phyloP scores from a whole-genome alignment of 495 filamentous ascomycete species.

The Aspergillus sclerotiicarbonarius region DNA sequence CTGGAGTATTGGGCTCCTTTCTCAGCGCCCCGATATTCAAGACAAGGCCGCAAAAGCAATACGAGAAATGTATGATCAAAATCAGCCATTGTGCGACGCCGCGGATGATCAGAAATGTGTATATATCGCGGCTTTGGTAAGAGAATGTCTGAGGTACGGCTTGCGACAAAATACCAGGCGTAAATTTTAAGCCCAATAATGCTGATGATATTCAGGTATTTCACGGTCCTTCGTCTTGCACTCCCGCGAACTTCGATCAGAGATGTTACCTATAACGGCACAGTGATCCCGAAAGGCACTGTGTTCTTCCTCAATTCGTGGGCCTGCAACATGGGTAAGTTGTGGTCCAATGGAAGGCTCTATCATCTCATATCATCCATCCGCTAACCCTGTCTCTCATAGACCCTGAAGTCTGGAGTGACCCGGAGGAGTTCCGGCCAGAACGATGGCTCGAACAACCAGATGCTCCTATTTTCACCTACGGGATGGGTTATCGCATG shows the following conservation, averaged over 20 bases:
- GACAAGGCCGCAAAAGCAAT: constrained; percentile 57
- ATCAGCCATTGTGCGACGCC: constrained; percentile 55
- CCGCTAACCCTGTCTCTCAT: neutral
- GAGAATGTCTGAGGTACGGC: constrained; percentile 54
- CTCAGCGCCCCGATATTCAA: constrained; percentile 59
- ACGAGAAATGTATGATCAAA: constrained; percentile 47
- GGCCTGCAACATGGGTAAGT: constrained; percentile 61
- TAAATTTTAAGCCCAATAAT: neutral
- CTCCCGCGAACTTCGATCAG: constrained; percentile 59
- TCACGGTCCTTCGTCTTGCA: constrained; percentile 58
- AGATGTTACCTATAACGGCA: constrained; percentile 57
- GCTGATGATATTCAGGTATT: constrained; percentile 41
- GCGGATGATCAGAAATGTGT: constrained; percentile 60
- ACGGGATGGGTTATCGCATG: constrained; percentile 65
- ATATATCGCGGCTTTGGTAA: constrained; percentile 58
- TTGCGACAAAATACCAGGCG: neutral
- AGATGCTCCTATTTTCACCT: constrained; percentile 60
- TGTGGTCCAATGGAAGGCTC: neutral
- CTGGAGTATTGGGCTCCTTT: constrained; percentile 60
- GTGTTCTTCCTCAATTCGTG: constrained; percentile 65
- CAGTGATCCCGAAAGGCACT: constrained; percentile 55
- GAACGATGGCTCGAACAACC: constrained; percentile 63
- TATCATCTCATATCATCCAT: neutral
- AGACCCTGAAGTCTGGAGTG: constrained; percentile 57
- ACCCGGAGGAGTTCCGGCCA: constrained; percentile 58